Conservation (phyloP, 352 stramenopile species). For the Saprolegnia parasitica region DNA sequence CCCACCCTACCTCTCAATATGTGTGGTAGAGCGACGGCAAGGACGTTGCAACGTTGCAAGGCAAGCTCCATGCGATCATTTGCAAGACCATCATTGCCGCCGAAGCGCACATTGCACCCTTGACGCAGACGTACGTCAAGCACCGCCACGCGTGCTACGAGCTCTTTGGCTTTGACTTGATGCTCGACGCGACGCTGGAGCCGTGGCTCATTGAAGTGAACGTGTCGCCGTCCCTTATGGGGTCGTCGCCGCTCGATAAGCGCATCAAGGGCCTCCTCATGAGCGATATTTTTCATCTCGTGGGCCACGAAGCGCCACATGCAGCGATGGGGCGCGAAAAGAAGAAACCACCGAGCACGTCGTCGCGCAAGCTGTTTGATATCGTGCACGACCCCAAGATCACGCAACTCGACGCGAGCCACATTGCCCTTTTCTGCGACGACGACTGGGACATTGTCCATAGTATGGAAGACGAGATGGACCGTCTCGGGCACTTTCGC, state of each 20-base stretch:
- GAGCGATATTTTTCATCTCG: conserved; percentile 75
- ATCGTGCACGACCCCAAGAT: conserved; percentile 45
- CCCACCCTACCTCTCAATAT: conserved; percentile 34
- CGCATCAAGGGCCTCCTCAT: conserved; percentile 72
- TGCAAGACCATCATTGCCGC: conserved; percentile 70
- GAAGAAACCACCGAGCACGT: conserved; percentile 27
- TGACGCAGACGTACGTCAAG: conserved; percentile 36
- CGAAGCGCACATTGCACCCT: conserved; percentile 54
- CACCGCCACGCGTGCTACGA: conserved; percentile 45
- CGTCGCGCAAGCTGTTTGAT: conserved; percentile 59
- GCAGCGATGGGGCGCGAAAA: neutral
- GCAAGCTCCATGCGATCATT: conserved; percentile 52
- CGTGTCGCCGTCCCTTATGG: conserved; percentile 75
- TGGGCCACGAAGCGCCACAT: conserved; percentile 46
- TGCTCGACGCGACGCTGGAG: conserved; percentile 52
- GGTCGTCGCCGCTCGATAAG: conserved; percentile 59
- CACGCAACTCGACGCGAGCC: conserved; percentile 39
- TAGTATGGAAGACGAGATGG: conserved; percentile 67
- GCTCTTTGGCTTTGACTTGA: conserved; percentile 72
- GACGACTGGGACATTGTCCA: conserved; percentile 60
- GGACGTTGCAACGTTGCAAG: conserved; percentile 12
- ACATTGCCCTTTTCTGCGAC: conserved; percentile 49
- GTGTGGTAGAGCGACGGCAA: conserved; percentile 29
- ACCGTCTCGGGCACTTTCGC: conserved; percentile 64
- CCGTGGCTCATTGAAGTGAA: conserved; percentile 76